Base-by-base conservation (phyloP, 805 yeast genomes). In the Zygoascus tannicola region DNA sequence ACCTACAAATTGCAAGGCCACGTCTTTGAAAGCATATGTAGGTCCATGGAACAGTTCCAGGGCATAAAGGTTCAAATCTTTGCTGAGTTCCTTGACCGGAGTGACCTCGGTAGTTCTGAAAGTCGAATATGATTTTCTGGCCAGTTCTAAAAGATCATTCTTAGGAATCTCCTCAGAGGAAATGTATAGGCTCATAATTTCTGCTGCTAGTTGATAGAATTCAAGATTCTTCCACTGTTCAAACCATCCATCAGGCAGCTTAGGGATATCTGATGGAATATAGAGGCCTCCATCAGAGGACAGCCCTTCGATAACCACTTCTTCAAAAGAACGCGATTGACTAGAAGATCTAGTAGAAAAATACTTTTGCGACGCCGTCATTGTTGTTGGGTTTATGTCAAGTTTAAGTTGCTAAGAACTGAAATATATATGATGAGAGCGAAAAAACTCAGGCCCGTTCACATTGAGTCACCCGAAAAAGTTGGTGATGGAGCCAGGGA, bases 41-140 rank as follows among this genome's bases (percentile, higher is more conserved):
- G 99, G 99, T 32, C 99, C 99, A 61, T 92, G 99, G 79, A 92
- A 92, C 47, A 92, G 73, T 67, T 92, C 99, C 57, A 92, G 72
- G 44, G 92, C 67, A 60, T 85, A 81, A 48, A 90, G 67, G 40
- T 75, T 69, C 45, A 68, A 57, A 37, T 69, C 68, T 52, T 80
- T 79, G 48, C 83, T 74, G 42, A 81, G 70, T 34, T 67, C 60
- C 34, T 65, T 64, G 40, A 87, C 64, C 21, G 99, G 99, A 16
- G 98, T 88, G 40, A 92, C 85, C n/a, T 84, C 83, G 5, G 69
- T 59, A n/a, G 81, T 65, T 65, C 97, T 80, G 74, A 92, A 92
- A 26, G 97, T 86, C 23, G 95, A 76, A 67, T 92, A 92, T 0
- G 97, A 86, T 50, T 70, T 78, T 23, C 63, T 52, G 42, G 87